Evolutionary conservation across 148 eudicot genomes (phyloP).

Genomic region (Drosera capensis): DNA sequence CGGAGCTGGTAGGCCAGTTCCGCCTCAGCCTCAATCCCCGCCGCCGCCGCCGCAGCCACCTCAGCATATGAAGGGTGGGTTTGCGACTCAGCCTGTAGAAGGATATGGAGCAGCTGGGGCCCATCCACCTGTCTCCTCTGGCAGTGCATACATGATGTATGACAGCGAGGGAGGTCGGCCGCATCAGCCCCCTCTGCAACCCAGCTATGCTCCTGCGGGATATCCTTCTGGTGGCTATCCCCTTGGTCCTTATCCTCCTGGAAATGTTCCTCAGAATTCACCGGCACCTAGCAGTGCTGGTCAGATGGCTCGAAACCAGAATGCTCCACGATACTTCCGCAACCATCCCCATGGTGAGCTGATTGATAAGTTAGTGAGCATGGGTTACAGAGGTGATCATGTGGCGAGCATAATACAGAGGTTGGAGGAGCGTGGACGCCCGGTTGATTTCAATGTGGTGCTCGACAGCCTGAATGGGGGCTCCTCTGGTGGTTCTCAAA

Average conservation of each 20-base stretch:
- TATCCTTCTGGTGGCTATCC: constrained; percentile 51
- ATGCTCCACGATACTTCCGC: constrained; percentile 45
- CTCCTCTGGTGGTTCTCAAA: constrained; percentile 62
- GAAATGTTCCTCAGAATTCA: constrained; percentile 30
- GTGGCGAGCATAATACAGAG: constrained; percentile 73
- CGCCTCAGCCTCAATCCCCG: constrained; percentile 25
- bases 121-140: constrained; percentile 40
- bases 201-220: constrained; percentile 40
- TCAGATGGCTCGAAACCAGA: constrained; percentile 23
- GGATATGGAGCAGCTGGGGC: constrained; percentile 49
- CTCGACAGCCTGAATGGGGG: constrained; percentile 85
- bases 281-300: constrained; percentile 26
- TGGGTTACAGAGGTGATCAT: constrained; percentile 91
- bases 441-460: constrained; percentile 77
- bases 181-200: constrained; percentile 33
- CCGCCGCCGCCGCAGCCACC: constrained; percentile 23
- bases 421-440: constrained; percentile 75
- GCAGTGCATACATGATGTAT: constrained; percentile 52
- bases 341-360: constrained; percentile 78
- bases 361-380: constrained; percentile 75
- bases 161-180: constrained; percentile 43
- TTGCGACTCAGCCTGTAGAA: constrained; percentile 38
- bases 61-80: constrained; percentile 50
- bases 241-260: too few species aligned
- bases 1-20: constrained; percentile 22